phyloP scores from a whole-genome alignment of 2,329 filamentous ascomycete genomes.

The Fusarium camptoceras region DNA sequence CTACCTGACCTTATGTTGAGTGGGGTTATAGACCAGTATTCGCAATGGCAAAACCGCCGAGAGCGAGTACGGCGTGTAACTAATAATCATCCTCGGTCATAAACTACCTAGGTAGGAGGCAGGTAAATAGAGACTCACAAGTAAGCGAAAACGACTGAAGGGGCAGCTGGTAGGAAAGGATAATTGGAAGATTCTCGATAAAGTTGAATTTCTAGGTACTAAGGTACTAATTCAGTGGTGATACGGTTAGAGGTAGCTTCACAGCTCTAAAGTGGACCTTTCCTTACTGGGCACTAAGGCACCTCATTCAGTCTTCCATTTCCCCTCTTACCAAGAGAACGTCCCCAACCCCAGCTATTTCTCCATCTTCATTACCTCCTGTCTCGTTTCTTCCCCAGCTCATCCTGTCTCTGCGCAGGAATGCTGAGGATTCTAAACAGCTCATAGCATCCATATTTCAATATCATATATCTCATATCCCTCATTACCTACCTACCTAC shows the following conservation, averaged over 20 bases:
- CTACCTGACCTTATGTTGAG: constrained; percentile 34
- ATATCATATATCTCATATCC: constrained; percentile 14
- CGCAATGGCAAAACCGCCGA: constrained; percentile 26
- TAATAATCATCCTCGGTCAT: not conserved
- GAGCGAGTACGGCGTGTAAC: constrained; percentile 20
- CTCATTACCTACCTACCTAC: not conserved
- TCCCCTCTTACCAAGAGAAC: constrained; percentile 17
- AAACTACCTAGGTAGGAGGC: not conserved
- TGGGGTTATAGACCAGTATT: constrained; percentile 34
- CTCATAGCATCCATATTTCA: constrained; percentile 9
- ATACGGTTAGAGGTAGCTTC: constrained; percentile 29
- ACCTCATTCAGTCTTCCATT: constrained; percentile 23
- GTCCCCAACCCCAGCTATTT: constrained; percentile 38
- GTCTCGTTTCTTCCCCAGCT: constrained; percentile 2
- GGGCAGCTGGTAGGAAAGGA: constrained; percentile 1
- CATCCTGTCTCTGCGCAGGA: constrained; percentile 2
- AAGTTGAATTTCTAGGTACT: not conserved
- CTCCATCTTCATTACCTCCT: constrained; percentile 20
- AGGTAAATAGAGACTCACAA: not conserved
- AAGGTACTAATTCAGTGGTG: constrained; percentile 1
- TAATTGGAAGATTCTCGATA: not conserved
- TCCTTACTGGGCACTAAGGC: constrained; percentile 31
- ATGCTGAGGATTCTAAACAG: constrained; percentile 16
- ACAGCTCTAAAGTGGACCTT: constrained; percentile 33
- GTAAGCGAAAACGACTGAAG: not conserved